Evolutionary conservation across 306 rosid genomes (phyloP).

Genomic region (Hylodesmum podocarpum): DNA sequence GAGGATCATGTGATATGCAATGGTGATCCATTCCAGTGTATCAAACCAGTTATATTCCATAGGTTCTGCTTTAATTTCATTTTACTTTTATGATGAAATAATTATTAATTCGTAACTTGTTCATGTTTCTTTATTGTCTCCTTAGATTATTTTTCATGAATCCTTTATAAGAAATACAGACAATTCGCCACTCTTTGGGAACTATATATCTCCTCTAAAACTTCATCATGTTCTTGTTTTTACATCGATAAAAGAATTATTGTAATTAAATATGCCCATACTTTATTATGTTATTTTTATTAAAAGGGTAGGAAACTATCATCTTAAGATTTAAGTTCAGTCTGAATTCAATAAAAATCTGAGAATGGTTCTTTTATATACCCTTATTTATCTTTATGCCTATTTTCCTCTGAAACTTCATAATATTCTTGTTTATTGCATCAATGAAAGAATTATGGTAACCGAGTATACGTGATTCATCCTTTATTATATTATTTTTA

Average conservation of each 20-base stretch:
- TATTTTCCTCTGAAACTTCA: too few relatives aligned
- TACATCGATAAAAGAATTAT: background rate
- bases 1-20: background rate
- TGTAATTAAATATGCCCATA: background rate
- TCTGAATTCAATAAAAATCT: too few relatives aligned
- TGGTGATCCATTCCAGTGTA: slow-evolving; percentile 14
- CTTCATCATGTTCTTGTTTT: background rate
- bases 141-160: background rate
- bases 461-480: too few relatives aligned
- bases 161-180: too few relatives aligned
- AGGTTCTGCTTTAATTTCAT: background rate
- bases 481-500: too few relatives aligned
- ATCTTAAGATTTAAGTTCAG: too few relatives aligned
- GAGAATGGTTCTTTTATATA: too few relatives aligned
- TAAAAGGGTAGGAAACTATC: background rate
- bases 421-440: too few relatives aligned
- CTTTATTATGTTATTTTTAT: background rate
- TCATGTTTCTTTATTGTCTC: background rate
- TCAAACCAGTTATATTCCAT: background rate
- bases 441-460: too few relatives aligned
- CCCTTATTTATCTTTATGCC: too few relatives aligned
- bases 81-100: background rate
- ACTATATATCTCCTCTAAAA: background rate
- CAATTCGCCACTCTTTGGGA: background rate
- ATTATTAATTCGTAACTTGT: background rate